Evolutionary conservation across 2,329 filamentous ascomycete species (phyloP).

Genomic region (Neofusicoccum umdonicola): DNA sequence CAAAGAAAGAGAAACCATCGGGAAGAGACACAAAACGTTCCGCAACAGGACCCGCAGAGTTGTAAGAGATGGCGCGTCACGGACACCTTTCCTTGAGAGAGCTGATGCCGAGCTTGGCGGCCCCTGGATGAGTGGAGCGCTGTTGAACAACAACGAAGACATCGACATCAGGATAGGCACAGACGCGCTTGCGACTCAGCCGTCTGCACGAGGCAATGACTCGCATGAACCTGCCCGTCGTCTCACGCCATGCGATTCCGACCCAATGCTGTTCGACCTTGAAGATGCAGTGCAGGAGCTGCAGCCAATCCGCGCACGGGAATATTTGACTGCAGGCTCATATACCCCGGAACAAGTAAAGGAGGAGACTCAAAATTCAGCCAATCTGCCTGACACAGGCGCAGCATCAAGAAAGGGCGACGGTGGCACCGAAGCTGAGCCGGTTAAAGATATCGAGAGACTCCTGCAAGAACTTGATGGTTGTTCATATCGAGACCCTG

Average conservation of each 20-base stretch:
- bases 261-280: conserved; percentile 36
- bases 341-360: background rate
- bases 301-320: background rate
- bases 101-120: background rate
- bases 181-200: conserved; percentile 31
- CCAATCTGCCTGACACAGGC: conserved; percentile 3
- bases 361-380: background rate
- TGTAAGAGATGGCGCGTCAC: background rate
- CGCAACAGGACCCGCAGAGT: background rate
- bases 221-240: background rate
- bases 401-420: background rate
- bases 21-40: conserved; percentile 32
- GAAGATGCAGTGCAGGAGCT: background rate
- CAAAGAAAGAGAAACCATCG: conserved; percentile 30
- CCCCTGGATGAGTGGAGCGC: conserved; percentile 21
- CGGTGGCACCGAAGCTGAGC: background rate
- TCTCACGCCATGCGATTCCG: conserved; percentile 24
- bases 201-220: conserved; percentile 15
- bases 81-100: background rate
- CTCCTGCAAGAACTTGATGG: conserved; percentile 11
- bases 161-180: conserved; percentile 37
- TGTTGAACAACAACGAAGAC: conserved; percentile 22
- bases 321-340: background rate
- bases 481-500: background rate
- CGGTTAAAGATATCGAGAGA: conserved; percentile 3